phyloP scores from a whole-genome alignment of 2,329 filamentous ascomycete genomes.

The Talaromyces marneffei region DNA sequence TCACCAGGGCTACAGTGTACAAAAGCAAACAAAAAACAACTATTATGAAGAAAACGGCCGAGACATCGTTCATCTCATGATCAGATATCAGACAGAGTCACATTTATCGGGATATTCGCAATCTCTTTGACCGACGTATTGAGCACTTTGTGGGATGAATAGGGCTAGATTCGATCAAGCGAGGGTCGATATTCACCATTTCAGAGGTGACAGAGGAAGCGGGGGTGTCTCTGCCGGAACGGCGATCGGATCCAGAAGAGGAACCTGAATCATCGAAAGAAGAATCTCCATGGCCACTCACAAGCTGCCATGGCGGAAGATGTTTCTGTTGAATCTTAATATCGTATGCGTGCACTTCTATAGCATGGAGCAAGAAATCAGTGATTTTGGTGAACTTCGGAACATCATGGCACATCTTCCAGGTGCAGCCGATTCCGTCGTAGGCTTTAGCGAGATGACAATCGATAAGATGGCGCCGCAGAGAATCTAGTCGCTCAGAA shows the following conservation, averaged over 20 bases:
- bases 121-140: neutral
- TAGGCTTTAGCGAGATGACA: slow-evolving; percentile 18
- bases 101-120: neutral
- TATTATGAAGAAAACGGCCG: no score
- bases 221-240: slow-evolving; percentile 16
- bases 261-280: slow-evolving; percentile 14
- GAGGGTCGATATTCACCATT: slow-evolving; percentile 17
- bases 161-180: slow-evolving; percentile 11
- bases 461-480: slow-evolving; percentile 23
- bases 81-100: no score
- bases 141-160: neutral
- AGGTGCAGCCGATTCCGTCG: slow-evolving; percentile 20
- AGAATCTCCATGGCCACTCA: slow-evolving; percentile 14
- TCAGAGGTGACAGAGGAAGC: slow-evolving; percentile 17
- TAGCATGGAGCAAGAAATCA: slow-evolving; percentile 13
- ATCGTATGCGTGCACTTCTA: slow-evolving; percentile 16
- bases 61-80: no score
- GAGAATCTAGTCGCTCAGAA: slow-evolving; percentile 20
- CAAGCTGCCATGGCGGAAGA: slow-evolving; percentile 3
- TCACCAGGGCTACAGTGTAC: no score
- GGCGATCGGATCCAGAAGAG: slow-evolving; percentile 13
- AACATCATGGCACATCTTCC: slow-evolving; percentile 16
- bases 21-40: no score
- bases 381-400: slow-evolving; percentile 20
- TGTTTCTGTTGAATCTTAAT: slow-evolving; percentile 17